Evolutionary conservation across 129 eudicot species (phyloP).

Genomic region (Pittosporum tobira): DNA sequence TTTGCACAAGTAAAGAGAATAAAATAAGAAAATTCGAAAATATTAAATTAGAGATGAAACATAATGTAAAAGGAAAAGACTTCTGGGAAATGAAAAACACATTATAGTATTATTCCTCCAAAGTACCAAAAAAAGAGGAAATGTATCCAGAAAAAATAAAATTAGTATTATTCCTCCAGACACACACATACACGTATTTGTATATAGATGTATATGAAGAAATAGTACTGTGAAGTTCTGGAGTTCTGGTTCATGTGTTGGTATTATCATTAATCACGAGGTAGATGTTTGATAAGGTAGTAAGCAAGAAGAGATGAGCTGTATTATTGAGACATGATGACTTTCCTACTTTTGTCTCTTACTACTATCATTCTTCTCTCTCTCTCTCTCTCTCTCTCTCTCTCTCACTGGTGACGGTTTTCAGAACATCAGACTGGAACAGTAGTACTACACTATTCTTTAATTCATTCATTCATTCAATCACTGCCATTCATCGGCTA

Average conservation of each 20-base stretch:
- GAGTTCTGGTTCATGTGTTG: slow-evolving; percentile 13
- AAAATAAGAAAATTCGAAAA: no score
- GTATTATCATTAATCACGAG: slow-evolving; percentile 66
- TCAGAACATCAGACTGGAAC: slow-evolving; percentile 14
- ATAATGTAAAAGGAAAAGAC: background rate
- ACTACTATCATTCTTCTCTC: slow-evolving; percentile 18
- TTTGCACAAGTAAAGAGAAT: slow-evolving; percentile 3
- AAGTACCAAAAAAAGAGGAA: no score
- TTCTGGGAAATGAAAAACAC: slow-evolving; percentile 3
- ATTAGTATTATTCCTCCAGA: background rate
- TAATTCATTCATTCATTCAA: slow-evolving; percentile 52
- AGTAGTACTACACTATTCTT: slow-evolving; percentile 23
- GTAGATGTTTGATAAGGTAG: slow-evolving; percentile 43
- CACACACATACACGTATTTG: no score
- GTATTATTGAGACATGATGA: slow-evolving; percentile 71
- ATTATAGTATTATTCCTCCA: no score
- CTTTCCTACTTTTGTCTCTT: slow-evolving; percentile 46
- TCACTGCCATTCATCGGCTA: slow-evolving; percentile 65
- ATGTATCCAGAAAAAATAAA: background rate
- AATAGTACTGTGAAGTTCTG: slow-evolving; percentile 14
- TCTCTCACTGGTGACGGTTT: slow-evolving; percentile 23
- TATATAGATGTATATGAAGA: no score
- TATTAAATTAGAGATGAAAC: no score
- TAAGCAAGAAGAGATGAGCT: slow-evolving; percentile 30
- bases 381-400: slow-evolving; percentile 19